Evolutionary conservation across 2,329 filamentous ascomycete genomes (phyloP), one percentile per base, ranked within the genome.

Genomic region (Acarospora socialis): DNA sequence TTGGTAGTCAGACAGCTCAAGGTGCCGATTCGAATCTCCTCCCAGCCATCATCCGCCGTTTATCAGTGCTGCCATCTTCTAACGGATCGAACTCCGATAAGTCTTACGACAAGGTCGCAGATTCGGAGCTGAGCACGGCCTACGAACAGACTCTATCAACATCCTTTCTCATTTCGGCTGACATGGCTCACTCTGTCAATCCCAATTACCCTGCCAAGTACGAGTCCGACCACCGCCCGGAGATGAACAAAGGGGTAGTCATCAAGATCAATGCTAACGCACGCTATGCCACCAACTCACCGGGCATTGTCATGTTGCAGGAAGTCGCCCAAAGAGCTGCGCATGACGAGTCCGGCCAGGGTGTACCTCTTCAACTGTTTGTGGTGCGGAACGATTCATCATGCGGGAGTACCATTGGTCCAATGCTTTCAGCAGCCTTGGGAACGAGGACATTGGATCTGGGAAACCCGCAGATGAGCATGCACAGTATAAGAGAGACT

Each of bases 201-300:
- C 90, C 90, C 35, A 98, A 98, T 63, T 98, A 94, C 54, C 68
- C 76, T 4, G 73, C 62, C 45, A 95, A 95, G 59, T 93, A 95
- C 59, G 90, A 98, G 61, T 59, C 73, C 21, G 80, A 82, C 46
- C 90, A 98, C 60, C 73, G 81, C 43, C 90, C 90, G 4, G 77
- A 86, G 57, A 92, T 98, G 70, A 98, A 98, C 68, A 81, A 83
- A 55, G 90, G 90, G 31, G 82, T 82, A 3, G 87, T 95, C 27
- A 84, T 98, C 65, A 98, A 98, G 63, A 70, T 98, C 65, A 98
- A 98, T 53, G 90, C 90, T 41, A 98, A 95, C 56, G 83, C 90
- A 45, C 78, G 86, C 40, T 98, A 98, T 59, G 84, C 87, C 18
- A 98, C 90, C 33, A 95, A 94, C 63, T 82, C 83, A 0, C 90